Evolutionary conservation across 2,329 filamentous ascomycete species (phyloP).

Genomic region (Tolypocladium endophyticum): DNA sequence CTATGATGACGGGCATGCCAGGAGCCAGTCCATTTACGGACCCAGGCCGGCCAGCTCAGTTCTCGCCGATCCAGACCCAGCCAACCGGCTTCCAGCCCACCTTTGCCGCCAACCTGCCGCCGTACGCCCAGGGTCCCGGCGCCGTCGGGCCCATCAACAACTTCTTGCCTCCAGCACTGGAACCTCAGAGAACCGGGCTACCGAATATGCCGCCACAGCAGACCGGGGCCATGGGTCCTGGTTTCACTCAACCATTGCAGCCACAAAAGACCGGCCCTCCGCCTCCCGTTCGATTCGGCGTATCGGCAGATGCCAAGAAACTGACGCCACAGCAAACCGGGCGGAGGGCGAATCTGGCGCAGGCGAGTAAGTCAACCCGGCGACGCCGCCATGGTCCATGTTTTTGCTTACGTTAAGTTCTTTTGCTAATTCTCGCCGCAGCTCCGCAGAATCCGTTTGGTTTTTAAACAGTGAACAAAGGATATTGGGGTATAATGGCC

Average conservation of each 20-base stretch:
- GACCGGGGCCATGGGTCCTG: conserved; percentile 39
- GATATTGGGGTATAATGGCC: neutral
- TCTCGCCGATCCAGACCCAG: conserved; percentile 45
- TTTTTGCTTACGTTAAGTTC: neutral
- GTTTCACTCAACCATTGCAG: conserved; percentile 37
- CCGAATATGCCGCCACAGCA: conserved; percentile 35
- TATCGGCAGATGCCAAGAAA: conserved; percentile 62
- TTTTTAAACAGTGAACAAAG: conserved; percentile 21
- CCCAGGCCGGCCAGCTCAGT: conserved; percentile 27
- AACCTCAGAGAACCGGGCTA: conserved; percentile 49
- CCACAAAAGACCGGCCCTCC: conserved; percentile 53
- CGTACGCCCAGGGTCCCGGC: conserved; percentile 35
- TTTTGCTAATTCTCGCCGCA: conserved; percentile 14
- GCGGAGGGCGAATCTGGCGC: conserved; percentile 75
- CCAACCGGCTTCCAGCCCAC: conserved; percentile 48
- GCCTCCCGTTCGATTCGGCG: conserved; percentile 81
- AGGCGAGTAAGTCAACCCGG: conserved; percentile 70
- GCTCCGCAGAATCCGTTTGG: conserved; percentile 45
- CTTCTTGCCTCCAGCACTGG: conserved; percentile 47
- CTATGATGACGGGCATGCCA: conserved; percentile 37
- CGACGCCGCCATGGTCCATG: conserved; percentile 18
- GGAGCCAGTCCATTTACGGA: conserved; percentile 29
- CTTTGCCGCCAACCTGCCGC: conserved; percentile 20
- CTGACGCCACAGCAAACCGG: conserved; percentile 80
- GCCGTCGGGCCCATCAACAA: conserved; percentile 39